phyloP scores from a whole-genome alignment of 768 basidiomycete genomes.

The Gloeopeniophorella convolvens region DNA sequence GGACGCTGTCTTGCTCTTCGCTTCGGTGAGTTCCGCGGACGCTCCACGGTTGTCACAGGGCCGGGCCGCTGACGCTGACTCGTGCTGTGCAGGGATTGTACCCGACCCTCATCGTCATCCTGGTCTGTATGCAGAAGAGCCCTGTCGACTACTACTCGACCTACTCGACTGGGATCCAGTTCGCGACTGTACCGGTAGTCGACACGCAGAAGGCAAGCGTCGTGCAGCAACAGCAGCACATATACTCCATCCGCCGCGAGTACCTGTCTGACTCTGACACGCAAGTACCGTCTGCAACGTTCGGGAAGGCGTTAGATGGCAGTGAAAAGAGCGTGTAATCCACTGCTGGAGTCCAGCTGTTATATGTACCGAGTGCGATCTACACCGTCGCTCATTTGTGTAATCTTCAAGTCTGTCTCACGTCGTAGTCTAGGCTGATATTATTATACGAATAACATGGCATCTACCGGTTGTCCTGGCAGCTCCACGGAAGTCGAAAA shows the following conservation, averaged over 20 bases:
- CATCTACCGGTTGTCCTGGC: too few species aligned
- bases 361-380: background rate
- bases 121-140: slow-evolving; percentile 14
- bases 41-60: background rate
- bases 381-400: background rate
- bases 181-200: background rate
- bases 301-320: slow-evolving; percentile 3
- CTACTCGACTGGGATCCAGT: slow-evolving; percentile 8
- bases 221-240: slow-evolving; percentile 3
- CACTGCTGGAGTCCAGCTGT: too few species aligned
- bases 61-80: background rate
- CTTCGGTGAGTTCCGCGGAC: background rate
- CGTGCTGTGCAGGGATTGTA: slow-evolving; percentile 1
- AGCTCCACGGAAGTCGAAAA: too few species aligned
- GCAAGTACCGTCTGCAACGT: slow-evolving; percentile 8
- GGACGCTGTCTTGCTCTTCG: slow-evolving; percentile 5
- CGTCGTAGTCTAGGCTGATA: background rate
- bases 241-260: slow-evolving; percentile 4
- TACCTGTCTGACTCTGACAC: slow-evolving; percentile 1
- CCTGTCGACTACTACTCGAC: slow-evolving; percentile 8
- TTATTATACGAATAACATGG: too few species aligned
- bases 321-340: slow-evolving; percentile 4
- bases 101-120: slow-evolving; percentile 13
- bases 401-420: background rate
- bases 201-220: background rate